Base-by-base conservation (phyloP, 495 filamentous ascomycete genomes). In the Lentithecium fluviatile region DNA sequence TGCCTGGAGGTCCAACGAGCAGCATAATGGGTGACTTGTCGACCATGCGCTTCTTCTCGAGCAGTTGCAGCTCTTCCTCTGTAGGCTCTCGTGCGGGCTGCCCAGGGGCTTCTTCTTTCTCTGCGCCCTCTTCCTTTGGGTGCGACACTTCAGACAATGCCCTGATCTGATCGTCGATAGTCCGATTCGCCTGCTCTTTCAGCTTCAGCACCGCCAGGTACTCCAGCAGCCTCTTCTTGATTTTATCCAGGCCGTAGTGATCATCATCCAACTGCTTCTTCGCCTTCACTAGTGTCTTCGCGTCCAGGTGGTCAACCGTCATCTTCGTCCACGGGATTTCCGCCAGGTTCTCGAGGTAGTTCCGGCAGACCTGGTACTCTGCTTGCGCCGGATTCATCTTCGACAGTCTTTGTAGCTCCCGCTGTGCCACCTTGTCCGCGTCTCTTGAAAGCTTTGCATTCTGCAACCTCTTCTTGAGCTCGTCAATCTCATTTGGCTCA, bases 21-120 rank as follows among this genome's bases (percentile, higher is more conserved):
- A 99, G 82, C 32, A 99, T 77, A 58, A 97, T 99, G 0, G 95
- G 95, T 10, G 94, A 96, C 76, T 94, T 97, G 76, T 98, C 94
- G 20, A 90, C 84, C 80, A 90, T 87, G 43, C 74, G 70, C 76
- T 86, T 89, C 57, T 83, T 85, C 70, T 85, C 83, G 32, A 95
- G 73, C 19, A 88, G 75, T 52, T 87, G 80, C 2, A 93, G 71
- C 65, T 88, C 71, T 26, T 69, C 69, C 42, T 70, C 65, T 8
- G 58, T 34, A 15, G 60, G 60, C 17, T 56, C 56, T 32, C 45
- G 53, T 3, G 32, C 36, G 19, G 17, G 15, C 17, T 50, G 13
- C 34, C 60, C 48, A 34, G 38, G 23, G 23, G 11, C 8, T 6
- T 10, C 47, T 40, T 62, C 54, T 48, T 57, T 49, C 2, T 54